A percentile compares a stretch with the other conserved stretches of the same genome.
phyloP scores from a whole-genome alignment of 345 rosid genomes.

The Mallotus nudiflorus region DNA sequence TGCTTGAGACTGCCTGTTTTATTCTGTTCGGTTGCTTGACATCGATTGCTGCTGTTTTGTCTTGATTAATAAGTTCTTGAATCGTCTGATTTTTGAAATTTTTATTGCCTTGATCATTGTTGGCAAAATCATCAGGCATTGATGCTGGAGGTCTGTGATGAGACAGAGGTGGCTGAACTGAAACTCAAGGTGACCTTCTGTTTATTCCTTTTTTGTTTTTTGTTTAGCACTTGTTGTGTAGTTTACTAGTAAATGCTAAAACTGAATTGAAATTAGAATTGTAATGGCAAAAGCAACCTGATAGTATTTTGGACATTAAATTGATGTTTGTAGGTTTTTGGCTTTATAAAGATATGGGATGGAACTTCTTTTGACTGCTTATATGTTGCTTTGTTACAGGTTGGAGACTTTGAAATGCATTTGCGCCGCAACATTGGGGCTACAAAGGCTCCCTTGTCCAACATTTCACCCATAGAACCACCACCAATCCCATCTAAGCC shows the following conservation, averaged over 20 bases:
- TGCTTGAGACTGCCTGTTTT: no score
- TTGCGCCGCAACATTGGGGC: constrained; percentile 70
- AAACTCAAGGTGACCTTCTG: constrained; percentile 68
- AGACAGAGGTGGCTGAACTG: constrained; percentile 91
- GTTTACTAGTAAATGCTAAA: background rate
- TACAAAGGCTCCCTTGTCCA: constrained; percentile 43
- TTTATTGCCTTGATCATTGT: constrained; percentile 13
- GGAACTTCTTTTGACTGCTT: background rate
- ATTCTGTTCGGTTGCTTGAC: no score
- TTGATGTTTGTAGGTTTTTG: background rate
- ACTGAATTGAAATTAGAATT: constrained; percentile 1
- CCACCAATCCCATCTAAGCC: constrained; percentile 86
- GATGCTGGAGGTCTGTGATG: constrained; percentile 86
- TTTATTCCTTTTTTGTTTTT: constrained; percentile 12
- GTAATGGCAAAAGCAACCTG: constrained; percentile 3
- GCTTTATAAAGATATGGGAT: background rate
- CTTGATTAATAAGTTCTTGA: background rate
- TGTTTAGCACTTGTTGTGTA: background rate
- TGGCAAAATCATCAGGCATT: constrained; percentile 50
- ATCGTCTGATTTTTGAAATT: no score
- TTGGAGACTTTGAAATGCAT: constrained; percentile 94
- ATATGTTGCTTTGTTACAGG: constrained; percentile 40
- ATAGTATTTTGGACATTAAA: background rate
- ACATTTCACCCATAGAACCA: constrained; percentile 62
- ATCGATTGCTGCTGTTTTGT: background rate